Base-by-base conservation (phyloP, 1,284 basidiomycete genomes). In the Cutaneotrichosporon sp. region DNA sequence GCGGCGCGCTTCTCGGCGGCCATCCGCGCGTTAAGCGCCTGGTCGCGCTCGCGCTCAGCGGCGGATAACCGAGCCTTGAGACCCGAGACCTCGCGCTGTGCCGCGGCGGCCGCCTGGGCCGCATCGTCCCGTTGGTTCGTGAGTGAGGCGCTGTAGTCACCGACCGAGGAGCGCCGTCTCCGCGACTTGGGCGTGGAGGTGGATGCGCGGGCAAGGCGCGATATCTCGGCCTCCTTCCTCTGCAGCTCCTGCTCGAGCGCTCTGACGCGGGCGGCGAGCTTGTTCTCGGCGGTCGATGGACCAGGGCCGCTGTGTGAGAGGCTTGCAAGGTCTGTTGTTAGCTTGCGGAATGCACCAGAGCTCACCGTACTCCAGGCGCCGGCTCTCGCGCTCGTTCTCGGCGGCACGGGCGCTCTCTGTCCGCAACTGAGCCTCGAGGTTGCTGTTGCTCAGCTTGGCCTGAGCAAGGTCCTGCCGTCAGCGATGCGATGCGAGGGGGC, bases 21-120 rank as follows among this genome's bases (percentile, higher is more conserved):
- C 52, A 80, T 69, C 54, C 74, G 74, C 60, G 75, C 73, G 66
- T 81, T 81, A 38, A 77, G 72, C 5, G 74, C 69, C 57, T 77
- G 75, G 65, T 79, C 69, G 18, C 74, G 63, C 11, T 73, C 72
- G 43, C 51, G 25, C 36, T 42, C 31, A 22, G 49, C 31, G 8
- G 16, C 10, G 9, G 29, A 16, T 4, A 59, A 14, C 31, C 56
- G 38, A 9, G 62, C 58, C 58, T 69, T 65, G n/a, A 77, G 57
- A 0, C 64, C 54, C 5, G 72, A 68, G 29, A 74, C 45, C 47
- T 74, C 66, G 2, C 50, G 55, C 2, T 24, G 36, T 4, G 62
- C 42, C 1, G 54, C 42, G 1, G 33, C 38, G 8, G 56, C 33
- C 2, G 57, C 29, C 6, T 45, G 20, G 9, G 61, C 62, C 0